phyloP scores from a whole-genome alignment of 805 yeast genomes.

The Lachancea meyersii region DNA sequence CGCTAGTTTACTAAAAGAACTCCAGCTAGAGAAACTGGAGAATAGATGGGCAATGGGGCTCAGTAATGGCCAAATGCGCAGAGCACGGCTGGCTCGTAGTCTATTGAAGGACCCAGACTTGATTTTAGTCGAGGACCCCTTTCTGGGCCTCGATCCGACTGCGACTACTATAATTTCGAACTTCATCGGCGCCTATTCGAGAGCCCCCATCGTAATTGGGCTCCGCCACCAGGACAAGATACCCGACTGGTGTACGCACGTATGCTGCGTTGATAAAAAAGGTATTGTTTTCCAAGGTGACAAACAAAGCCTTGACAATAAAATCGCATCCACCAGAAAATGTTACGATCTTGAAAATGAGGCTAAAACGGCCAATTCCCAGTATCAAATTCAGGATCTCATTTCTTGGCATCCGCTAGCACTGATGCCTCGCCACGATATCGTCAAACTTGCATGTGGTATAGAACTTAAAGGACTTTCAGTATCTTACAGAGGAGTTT shows the following conservation, averaged over 20 bases:
- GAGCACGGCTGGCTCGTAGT: constrained; percentile 81
- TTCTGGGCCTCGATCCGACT: constrained; percentile 78
- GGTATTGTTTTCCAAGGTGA: constrained; percentile 52
- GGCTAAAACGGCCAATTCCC: constrained; percentile 1
- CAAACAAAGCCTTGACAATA: constrained; percentile 21
- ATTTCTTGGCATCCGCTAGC: constrained; percentile 23
- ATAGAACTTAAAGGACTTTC: constrained; percentile 57
- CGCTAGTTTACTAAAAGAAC: constrained; percentile 39
- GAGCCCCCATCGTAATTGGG: constrained; percentile 58
- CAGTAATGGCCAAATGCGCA: constrained; percentile 88
- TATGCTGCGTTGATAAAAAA: constrained; percentile 50
- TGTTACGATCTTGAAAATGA: constrained; percentile 2
- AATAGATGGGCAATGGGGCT: constrained; percentile 78
- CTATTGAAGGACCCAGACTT: constrained; percentile 58
- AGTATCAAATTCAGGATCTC: constrained; percentile 18
- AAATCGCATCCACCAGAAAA: constrained; percentile 21
- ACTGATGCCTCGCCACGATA: constrained; percentile 10
- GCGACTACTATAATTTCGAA: constrained; percentile 57
- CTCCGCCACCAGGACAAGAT: constrained; percentile 66
- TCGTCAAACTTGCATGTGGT: constrained; percentile 20
- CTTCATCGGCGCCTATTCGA: constrained; percentile 19
- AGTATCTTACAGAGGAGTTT: constrained; percentile 58
- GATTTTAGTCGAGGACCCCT: constrained; percentile 83
- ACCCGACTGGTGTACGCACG: constrained; percentile 75
- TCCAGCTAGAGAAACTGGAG: constrained; percentile 52